Conservation (phyloP, 176 grass and related monocot genomes). For the Oryza meyeriana region DNA sequence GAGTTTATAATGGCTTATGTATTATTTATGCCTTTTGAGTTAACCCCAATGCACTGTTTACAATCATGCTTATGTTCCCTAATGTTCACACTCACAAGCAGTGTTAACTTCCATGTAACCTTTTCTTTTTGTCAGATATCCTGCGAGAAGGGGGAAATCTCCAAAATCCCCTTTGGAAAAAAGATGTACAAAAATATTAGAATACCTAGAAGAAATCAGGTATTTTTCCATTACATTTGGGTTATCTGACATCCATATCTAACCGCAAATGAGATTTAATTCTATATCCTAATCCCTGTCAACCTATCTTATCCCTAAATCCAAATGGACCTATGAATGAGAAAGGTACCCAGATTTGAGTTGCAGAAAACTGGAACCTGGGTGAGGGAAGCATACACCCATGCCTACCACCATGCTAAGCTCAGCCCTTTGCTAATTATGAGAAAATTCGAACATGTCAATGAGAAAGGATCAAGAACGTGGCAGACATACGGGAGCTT, state of each 20-base stretch:
- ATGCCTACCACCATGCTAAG: neutral
- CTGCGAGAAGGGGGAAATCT: no score
- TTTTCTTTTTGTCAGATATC: neutral
- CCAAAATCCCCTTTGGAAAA: neutral
- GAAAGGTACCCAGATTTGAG: neutral
- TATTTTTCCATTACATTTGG: no score
- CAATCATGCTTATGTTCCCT: slow-evolving; percentile 5
- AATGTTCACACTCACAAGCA: neutral
- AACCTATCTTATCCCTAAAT: no score
- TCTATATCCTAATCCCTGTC: no score
- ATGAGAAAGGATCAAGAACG: neutral
- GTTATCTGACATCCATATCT: no score
- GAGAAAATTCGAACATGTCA: neutral
- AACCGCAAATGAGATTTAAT: no score
- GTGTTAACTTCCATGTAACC: neutral
- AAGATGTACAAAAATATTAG: neutral
- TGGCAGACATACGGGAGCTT: neutral
- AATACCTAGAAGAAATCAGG: no score
- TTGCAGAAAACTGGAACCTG: neutral
- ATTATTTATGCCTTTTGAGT: neutral
- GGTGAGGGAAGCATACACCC: neutral
- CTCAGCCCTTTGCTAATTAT: neutral
- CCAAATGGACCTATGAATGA: no score
- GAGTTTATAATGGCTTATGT: neutral
- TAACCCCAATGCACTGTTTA: neutral